A percentile compares a stretch with the other conserved stretches of the same genome.
Evolutionary conservation across 768 basidiomycete species (phyloP).

Genomic region (Lanmaoa rubissima): DNA sequence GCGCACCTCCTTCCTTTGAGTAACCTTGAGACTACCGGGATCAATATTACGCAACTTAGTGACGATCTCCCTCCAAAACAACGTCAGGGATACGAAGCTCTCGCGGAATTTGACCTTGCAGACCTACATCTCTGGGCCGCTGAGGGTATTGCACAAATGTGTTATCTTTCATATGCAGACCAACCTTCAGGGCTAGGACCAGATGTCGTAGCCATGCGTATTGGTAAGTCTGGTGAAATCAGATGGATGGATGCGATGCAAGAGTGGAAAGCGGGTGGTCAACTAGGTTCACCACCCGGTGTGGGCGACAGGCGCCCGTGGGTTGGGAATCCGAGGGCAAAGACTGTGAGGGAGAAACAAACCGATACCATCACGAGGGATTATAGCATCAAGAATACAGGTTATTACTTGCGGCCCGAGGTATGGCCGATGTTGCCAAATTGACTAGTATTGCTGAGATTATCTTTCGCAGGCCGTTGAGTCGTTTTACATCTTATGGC

Average conservation of each 20-base stretch:
- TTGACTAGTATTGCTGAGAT: not conserved
- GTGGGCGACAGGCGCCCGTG: constrained; percentile 38
- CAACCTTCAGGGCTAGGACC: constrained; percentile 67
- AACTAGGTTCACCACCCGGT: constrained; percentile 51
- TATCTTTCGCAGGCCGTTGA: constrained; percentile 56
- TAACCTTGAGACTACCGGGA: constrained; percentile 45
- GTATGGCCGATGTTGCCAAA: constrained; percentile 34
- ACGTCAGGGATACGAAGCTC: constrained; percentile 34
- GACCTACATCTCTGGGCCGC: constrained; percentile 76
- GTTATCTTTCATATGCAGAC: constrained; percentile 71
- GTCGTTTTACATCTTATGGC: constrained; percentile 70
- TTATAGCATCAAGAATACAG: constrained; percentile 45
- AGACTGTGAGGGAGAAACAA: constrained; percentile 19
- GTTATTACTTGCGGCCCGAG: constrained; percentile 70
- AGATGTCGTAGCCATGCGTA: constrained; percentile 46
- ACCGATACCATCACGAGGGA: constrained; percentile 41
- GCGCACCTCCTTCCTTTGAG: constrained; percentile 59
- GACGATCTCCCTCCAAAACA: constrained; percentile 21
- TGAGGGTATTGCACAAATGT: constrained; percentile 69
- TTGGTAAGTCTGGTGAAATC: constrained; percentile 23
- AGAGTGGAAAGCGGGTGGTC: constrained; percentile 48
- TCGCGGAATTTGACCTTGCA: constrained; percentile 50
- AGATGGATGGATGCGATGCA: constrained; percentile 36
- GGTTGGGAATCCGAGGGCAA: constrained; percentile 24
- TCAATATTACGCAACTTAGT: constrained; percentile 42